Base-by-base conservation (phyloP, 345 rosid genomes). In the Lepidium aucheri region DNA sequence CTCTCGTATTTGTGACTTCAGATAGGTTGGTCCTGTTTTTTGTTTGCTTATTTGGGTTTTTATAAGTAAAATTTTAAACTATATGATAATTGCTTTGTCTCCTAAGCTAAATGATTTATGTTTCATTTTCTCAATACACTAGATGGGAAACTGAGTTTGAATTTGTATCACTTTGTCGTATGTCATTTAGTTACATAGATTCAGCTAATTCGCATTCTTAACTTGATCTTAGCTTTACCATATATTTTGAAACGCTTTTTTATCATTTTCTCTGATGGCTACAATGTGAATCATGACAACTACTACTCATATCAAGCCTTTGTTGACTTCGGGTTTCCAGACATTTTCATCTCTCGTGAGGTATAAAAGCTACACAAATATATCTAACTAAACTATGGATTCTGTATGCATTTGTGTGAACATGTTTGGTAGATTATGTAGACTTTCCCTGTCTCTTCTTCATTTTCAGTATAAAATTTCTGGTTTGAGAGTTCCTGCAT, bases 331-430 rank as follows among this genome's bases (percentile, higher is more conserved):
- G 98, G 98, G 56, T 91, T 85, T 76, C 85, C 84, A 6, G 88
- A 89, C 70, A 78, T 89, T 63, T 95, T 89, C 75, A 79, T 91
- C 77, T 91, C 99, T 36, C 94, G 91, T n/a, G 98, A 95, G 99
- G 99, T 95, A 89, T 46, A 33, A 9, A 53, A 7, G 28, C 56
- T 63, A 17, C 47, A 56, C 35, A 13, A 22, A 46, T 20, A 15
- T 42, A 18, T 52, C 59, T 55, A 7, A 20, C 7, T 59, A 43
- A 38, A 42, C 14, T 44, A n/a, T 73, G 49, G 57, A 42, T 8
- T 76, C 5, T 50, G 9, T 50, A 20, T 56, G 57, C 51, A 51
- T 38, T 36, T 32, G 6, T 46, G 51, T 56, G 24, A 4, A 8
- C 16, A 7, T 53, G n/a, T 41, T 22, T 41, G 60, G 39, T 65